These are phyloP conservation scores for Talaromyces wortmannii DNA, from an alignment of 495 filamentous ascomycete species.

Conservation along the genomic window DNA sequence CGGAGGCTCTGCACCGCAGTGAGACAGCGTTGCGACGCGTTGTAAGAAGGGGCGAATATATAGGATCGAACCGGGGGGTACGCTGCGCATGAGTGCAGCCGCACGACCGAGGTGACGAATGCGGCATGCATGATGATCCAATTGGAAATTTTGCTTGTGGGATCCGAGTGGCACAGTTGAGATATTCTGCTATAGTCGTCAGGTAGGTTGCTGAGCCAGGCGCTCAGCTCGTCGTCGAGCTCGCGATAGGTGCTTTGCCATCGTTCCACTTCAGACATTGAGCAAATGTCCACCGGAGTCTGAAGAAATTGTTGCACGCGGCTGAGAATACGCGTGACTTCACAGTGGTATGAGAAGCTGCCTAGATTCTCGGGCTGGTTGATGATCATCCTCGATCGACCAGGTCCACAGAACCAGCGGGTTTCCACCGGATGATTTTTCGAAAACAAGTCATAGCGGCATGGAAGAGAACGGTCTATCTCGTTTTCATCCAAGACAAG, in stretches of 20 bases:
- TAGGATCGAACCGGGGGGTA: neutral
- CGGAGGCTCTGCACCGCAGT: neutral
- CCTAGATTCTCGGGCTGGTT: neutral
- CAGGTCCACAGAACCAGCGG: constrained; percentile 54
- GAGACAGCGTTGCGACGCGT: neutral
- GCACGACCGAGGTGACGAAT: neutral
- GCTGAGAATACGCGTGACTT: neutral
- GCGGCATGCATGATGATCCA: neutral
- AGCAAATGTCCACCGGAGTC: neutral
- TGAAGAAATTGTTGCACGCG: neutral
- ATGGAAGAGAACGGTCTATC: constrained; percentile 72
- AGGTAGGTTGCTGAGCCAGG: neutral
- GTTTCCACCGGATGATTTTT: constrained; percentile 67
- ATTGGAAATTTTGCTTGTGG: neutral
- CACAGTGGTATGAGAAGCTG: neutral
- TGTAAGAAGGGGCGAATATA: neutral
- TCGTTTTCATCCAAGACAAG: constrained; percentile 67
- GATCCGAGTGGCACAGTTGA: neutral
- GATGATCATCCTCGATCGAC: constrained; percentile 23
- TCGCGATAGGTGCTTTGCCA: neutral
- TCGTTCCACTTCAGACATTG: neutral
- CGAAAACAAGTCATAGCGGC: constrained; percentile 64
- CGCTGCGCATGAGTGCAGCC: neutral
- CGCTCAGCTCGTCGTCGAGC: neutral
- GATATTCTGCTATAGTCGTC: neutral